phyloP scores from a whole-genome alignment of 345 rosid genomes.

The Populus deltoides region DNA sequence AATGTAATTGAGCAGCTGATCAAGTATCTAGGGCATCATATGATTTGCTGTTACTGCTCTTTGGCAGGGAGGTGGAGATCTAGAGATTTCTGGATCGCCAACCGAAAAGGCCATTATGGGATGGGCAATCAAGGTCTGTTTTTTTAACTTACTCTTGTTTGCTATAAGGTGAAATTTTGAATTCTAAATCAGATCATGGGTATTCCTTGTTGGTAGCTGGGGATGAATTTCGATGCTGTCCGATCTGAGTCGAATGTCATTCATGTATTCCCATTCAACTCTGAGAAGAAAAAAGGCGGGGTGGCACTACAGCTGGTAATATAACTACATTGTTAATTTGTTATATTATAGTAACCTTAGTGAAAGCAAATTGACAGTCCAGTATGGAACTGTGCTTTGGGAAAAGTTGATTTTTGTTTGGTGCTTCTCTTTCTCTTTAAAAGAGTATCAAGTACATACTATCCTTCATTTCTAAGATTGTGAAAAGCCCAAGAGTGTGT shows the following conservation, averaged over 20 bases:
- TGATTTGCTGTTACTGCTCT: not conserved
- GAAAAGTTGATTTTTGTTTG: constrained; percentile 1
- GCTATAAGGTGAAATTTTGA: not conserved
- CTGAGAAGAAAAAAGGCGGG: constrained; percentile 96
- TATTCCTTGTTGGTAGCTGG: constrained; percentile 53
- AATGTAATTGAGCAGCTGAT: not conserved
- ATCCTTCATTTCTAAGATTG: not conserved
- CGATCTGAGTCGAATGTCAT: constrained; percentile 67
- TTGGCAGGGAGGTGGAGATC: constrained; percentile 70
- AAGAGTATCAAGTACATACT: not conserved
- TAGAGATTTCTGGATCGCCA: constrained; percentile 88
- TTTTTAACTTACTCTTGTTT: not conserved
- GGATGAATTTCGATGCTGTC: constrained; percentile 73
- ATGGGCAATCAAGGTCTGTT: constrained; percentile 68
- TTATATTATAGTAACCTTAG: not conserved
- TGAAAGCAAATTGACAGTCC: not conserved
- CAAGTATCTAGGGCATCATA: not conserved
- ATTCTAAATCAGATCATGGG: not conserved
- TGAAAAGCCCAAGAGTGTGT: not conserved
- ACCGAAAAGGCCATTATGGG: constrained; percentile 94
- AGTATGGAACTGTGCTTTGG: not conserved
- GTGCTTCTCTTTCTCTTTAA: not conserved
- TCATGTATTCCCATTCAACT: constrained; percentile 92
- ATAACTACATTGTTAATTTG: not conserved
- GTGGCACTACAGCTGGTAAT: constrained; percentile 71